These are phyloP conservation scores for Suillus luteus DNA, from an alignment of 768 basidiomycete species.

Conservation along the genomic window DNA sequence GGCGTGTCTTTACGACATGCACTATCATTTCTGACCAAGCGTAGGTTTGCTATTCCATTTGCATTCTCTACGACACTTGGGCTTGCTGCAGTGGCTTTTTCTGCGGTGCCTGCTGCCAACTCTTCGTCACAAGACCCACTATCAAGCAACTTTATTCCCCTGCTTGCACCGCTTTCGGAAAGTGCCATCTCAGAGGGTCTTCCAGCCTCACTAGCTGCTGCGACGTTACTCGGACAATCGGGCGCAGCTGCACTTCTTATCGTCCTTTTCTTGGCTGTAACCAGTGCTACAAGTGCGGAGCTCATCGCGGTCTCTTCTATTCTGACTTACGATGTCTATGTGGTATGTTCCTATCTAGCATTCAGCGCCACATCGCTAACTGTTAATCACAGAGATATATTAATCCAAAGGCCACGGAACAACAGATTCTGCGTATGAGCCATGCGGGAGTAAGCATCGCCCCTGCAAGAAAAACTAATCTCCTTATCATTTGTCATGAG, in stretches of 20 bases:
- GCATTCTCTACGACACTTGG: constrained; percentile 87
- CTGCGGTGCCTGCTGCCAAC: constrained; percentile 38
- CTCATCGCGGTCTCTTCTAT: constrained; percentile 87
- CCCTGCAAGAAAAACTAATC: neutral
- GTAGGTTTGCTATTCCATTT: constrained; percentile 84
- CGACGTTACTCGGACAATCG: constrained; percentile 75
- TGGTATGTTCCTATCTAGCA: constrained; percentile 39
- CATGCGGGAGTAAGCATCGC: constrained; percentile 56
- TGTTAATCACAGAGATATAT: constrained; percentile 59
- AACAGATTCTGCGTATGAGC: constrained; percentile 67
- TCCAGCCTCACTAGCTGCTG: constrained; percentile 81
- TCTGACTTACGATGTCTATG: constrained; percentile 85
- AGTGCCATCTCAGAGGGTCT: constrained; percentile 87
- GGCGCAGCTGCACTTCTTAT: constrained; percentile 81
- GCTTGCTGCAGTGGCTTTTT: constrained; percentile 82
- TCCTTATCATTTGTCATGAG: neutral
- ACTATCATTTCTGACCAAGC: neutral
- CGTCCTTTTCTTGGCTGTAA: constrained; percentile 85
- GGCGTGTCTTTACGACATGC: neutral
- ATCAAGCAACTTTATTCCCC: constrained; percentile 50
- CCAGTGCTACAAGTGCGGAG: constrained; percentile 85
- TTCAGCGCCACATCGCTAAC: neutral
- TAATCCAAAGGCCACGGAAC: constrained; percentile 78
- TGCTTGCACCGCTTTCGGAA: constrained; percentile 43
- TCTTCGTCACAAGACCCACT: constrained; percentile 40